Percentiles rank a stretch among this genome's conserved stretches.
These are phyloP conservation scores for Acanthamoeba healyi DNA, from an alignment of 208 protist genomes.

Conservation along the genomic window DNA sequence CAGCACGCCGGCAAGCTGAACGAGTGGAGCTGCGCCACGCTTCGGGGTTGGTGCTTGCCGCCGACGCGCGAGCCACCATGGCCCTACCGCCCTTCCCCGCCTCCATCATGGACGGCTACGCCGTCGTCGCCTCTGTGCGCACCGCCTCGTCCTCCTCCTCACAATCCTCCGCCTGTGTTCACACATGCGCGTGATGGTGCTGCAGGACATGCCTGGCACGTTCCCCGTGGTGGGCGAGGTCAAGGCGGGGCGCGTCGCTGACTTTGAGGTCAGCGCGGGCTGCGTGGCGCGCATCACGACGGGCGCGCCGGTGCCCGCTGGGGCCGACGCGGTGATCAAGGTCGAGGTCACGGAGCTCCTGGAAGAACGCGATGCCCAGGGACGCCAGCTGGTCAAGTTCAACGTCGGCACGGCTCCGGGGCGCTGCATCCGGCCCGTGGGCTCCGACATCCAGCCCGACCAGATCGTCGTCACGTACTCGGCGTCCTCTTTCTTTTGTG, in stretches of 20 bases:
- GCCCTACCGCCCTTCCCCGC: constrained; percentile 81
- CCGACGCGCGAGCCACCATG: constrained; percentile 33
- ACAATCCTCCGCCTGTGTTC: neutral
- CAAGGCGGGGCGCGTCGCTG: constrained; percentile 71
- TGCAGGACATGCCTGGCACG: constrained; percentile 60
- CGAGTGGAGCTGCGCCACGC: neutral
- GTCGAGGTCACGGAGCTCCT: constrained; percentile 81
- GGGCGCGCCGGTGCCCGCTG: constrained; percentile 80
- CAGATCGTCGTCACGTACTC: constrained; percentile 33
- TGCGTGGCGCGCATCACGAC: constrained; percentile 83
- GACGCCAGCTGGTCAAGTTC: constrained; percentile 41
- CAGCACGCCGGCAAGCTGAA: neutral
- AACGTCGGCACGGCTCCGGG: neutral
- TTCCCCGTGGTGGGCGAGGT: constrained; percentile 75
- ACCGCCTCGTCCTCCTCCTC: no score
- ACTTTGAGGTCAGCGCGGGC: neutral
- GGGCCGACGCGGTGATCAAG: constrained; percentile 81
- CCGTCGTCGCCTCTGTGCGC: constrained; percentile 57
- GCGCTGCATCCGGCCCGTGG: constrained; percentile 79
- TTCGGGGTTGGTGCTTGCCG: constrained; percentile 65
- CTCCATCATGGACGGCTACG: constrained; percentile 88
- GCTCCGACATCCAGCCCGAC: constrained; percentile 78
- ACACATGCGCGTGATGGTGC: neutral
- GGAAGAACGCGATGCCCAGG: neutral
- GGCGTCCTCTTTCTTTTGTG: no score